Evolutionary conservation across 495 filamentous ascomycete species (phyloP).

Genomic region (Jackrogersella multiformis): DNA sequence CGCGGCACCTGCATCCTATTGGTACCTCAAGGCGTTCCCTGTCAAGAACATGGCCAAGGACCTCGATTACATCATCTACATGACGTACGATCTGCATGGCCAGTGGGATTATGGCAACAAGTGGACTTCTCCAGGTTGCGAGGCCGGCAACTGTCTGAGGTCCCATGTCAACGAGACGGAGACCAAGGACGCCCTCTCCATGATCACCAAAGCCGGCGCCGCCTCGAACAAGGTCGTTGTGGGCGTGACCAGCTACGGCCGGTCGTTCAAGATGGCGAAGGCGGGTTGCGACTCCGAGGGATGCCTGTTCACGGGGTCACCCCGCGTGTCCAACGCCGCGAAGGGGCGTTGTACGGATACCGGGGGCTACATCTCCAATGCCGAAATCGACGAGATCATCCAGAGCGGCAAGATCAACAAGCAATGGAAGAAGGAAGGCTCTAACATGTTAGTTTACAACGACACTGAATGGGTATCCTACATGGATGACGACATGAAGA

Average conservation of each 20-base stretch:
- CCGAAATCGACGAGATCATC: slow-evolving; percentile 18
- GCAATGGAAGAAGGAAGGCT: slow-evolving; percentile 1
- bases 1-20: slow-evolving; percentile 42
- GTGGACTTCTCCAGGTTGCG: slow-evolving; percentile 2
- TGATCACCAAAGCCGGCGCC: slow-evolving; percentile 17
- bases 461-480: slow-evolving; percentile 1
- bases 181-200: slow-evolving; percentile 1
- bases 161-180: slow-evolving; percentile 13
- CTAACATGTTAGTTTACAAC: slow-evolving; percentile 8
- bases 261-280: slow-evolving; percentile 17
- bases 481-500: slow-evolving; percentile 7
- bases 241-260: slow-evolving; percentile 4
- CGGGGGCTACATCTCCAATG: slow-evolving; percentile 9
- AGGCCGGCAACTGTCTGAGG: slow-evolving; percentile 5
- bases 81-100: slow-evolving; percentile 48
- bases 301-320: slow-evolving; percentile 1
- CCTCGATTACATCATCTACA: slow-evolving; percentile 47
- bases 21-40: slow-evolving; percentile 38
- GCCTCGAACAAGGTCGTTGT: slow-evolving; percentile 11
- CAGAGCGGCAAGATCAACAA: neutral
- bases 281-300: neutral
- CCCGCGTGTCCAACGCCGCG: neutral
- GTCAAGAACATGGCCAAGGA: slow-evolving; percentile 35
- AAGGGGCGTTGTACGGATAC: slow-evolving; percentile 12
- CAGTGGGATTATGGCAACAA: slow-evolving; percentile 18